Evolutionary conservation across 345 rosid species (phyloP), one percentile per base, ranked within the genome.

Genomic region (Citropsis articulata): DNA sequence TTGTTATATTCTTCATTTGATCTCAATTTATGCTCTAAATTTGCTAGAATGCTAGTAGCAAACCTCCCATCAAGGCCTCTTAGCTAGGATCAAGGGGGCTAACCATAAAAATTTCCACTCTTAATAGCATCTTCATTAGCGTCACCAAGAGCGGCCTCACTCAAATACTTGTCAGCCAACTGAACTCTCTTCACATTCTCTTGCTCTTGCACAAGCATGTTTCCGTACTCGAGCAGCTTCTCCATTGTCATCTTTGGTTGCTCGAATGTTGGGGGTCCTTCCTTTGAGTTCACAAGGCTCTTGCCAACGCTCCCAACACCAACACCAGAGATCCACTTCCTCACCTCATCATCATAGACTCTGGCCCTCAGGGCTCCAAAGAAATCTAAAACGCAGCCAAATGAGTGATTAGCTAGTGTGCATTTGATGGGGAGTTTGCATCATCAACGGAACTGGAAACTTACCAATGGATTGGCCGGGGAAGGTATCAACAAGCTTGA

Each of bases 111-210:
- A 80, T 79, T 69, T 84, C 97, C 97, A 0, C 90, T 81, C 12
- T 78, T 82, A 13, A 94, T 91, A 27, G 94, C 64, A 66, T 96
- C 98, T 3, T 85, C 81, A 70, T 96, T 96, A 64, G 92, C 99
- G 1, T 90, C 92, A 35, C 99, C 98, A 38, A 96, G 97, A 2
- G 99, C 97, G 59, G 99, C 98, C 70, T 95, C 87, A 25, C 72
- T 88, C 84, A 93, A 12, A 86, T 95, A 95, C 75, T 87, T 90
- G 81, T 93, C 98, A 18, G 99, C 98, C 84, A 95, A 87, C 75
- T 95, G 98, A 75, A 93, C 98, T 82, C 99, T 90, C 93, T 95
- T 95, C 73, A 95, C 97, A 27, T 95, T 95, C 75, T 95, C 97
- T 82, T 95, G 98, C 73, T 95, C 99, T 66, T 82, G 81, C 27